These are phyloP conservation scores for Zelopaecilomyces penicillatus DNA, from an alignment of 2,329 filamentous ascomycete species.

Conservation along the genomic window DNA sequence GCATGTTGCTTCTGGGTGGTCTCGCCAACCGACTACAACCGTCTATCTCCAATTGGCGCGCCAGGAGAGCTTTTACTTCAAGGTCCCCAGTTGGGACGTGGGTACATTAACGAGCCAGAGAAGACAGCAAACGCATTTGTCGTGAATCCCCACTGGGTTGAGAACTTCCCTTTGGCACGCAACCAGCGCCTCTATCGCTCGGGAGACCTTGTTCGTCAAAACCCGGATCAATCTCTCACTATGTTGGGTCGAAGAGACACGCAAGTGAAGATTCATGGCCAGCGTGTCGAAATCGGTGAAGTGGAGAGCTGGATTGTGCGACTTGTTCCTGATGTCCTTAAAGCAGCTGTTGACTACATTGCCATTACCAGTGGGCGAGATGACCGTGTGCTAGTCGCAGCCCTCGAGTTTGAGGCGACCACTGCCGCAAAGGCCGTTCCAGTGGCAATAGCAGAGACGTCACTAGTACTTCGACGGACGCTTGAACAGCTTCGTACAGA, in stretches of 20 bases:
- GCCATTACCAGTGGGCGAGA: background rate
- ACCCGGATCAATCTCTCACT: constrained; percentile 26
- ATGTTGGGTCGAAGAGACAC: constrained; percentile 52
- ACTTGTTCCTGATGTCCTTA: constrained; percentile 4
- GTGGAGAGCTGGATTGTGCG: constrained; percentile 15
- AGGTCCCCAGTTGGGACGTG: constrained; percentile 37
- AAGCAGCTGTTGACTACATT: constrained; percentile 3
- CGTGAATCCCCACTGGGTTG: constrained; percentile 21
- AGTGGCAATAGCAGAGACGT: background rate
- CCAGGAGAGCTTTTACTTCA: constrained; percentile 26
- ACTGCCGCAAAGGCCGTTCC: background rate
- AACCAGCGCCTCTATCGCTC: constrained; percentile 31
- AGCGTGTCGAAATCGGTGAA: constrained; percentile 47
- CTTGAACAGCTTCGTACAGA: constrained; percentile 1
- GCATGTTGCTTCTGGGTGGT: constrained; percentile 1
- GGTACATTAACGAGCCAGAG: constrained; percentile 34
- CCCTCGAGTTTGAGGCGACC: background rate
- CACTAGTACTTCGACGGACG: background rate
- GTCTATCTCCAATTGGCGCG: constrained; percentile 15
- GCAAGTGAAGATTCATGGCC: constrained; percentile 54
- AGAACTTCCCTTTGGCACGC: background rate
- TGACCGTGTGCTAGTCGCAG: constrained; percentile 3
- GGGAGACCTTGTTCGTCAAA: constrained; percentile 35
- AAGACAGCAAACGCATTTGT: constrained; percentile 22
- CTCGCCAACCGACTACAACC: constrained; percentile 8